phyloP scores from a whole-genome alignment of 2,329 filamentous ascomycete species.

The Macrophomina pseudophaseolina region DNA sequence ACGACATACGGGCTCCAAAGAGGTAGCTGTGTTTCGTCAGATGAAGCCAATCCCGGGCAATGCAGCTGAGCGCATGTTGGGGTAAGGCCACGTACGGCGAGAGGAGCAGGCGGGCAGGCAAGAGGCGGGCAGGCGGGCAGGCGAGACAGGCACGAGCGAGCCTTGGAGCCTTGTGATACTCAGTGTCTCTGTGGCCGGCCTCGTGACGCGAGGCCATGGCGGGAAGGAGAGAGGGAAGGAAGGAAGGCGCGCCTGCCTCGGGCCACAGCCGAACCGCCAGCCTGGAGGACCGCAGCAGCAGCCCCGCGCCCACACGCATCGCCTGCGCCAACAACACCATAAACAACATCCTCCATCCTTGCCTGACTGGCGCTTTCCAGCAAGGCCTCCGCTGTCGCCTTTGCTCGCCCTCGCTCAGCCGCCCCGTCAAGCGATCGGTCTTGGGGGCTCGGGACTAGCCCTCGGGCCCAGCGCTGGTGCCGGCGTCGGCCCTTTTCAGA shows the following conservation, averaged over 20 bases:
- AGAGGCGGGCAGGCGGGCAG: background rate
- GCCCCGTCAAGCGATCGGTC: background rate
- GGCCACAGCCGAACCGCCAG: background rate
- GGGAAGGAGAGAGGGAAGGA: no score
- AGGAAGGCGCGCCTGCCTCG: background rate
- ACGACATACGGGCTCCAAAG: background rate
- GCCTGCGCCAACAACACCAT: background rate
- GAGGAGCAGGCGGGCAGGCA: background rate
- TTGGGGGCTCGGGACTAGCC: background rate
- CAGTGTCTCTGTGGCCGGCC: background rate
- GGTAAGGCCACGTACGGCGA: background rate
- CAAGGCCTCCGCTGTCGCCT: background rate
- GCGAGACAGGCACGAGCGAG: slow-evolving; percentile 6
- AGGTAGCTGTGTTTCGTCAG: background rate
- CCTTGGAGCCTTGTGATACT: slow-evolving; percentile 16
- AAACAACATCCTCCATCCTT: background rate
- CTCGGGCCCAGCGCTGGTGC: background rate
- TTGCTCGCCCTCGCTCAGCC: background rate
- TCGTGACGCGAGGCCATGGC: slow-evolving; percentile 4
- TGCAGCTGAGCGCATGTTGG: background rate
- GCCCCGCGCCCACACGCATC: background rate
- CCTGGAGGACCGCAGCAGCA: background rate
- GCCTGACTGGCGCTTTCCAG: background rate
- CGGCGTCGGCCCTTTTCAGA: background rate
- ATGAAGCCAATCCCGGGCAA: background rate